Base-by-base conservation (phyloP, 306 rosid genomes). In the Trichosanthes cucumerina region DNA sequence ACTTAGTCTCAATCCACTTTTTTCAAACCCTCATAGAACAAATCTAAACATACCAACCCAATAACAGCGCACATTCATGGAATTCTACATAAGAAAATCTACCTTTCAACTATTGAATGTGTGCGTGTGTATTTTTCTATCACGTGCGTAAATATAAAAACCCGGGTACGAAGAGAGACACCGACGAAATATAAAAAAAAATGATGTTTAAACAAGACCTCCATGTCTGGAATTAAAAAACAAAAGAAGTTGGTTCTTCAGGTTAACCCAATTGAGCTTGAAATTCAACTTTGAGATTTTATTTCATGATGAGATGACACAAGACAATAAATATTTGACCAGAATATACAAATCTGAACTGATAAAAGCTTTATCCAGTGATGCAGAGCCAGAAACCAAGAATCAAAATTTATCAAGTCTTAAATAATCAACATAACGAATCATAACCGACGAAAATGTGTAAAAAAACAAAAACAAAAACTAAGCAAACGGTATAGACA, bases 401-500 rank as follows among this genome's bases (percentile, higher is more conserved):
- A 5, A 79, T 33, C 26, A n/a, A 52, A 52, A 52, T 31, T 52
- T 52, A 52, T 52, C 49, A 4, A 47, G 78, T 47, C 43, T 49
- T 18, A 9, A 52, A 52, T 31, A 23, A 3, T 34, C 16, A 33
- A 36, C 50, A 18, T 38, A 19, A 39, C 12, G 11, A 31, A 62
- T 6, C 68, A 15, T 12, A 44, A 31, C 44, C 23, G 54, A 12
- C 0, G 53, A 70, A 16, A 78, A 47, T 60, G 24, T 56, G 34
- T 59, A 77, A 49, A 71, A 26, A 59, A 46, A 64, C 34, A 82
- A 81, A 18, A 5, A 50, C 44, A 6, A 52, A 31, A 47, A 41
- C 81, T 75, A 50, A 52, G 41, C 53, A 71, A 44, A 71, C 46
- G 77, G 58, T 71, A 71, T 71, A 7, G 57, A 71, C 77, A 71